Evolutionary conservation across 352 stramenopile genomes (phyloP), one percentile per base, ranked within the genome.

Genomic region (Stephanocyclus meneghinianus): DNA sequence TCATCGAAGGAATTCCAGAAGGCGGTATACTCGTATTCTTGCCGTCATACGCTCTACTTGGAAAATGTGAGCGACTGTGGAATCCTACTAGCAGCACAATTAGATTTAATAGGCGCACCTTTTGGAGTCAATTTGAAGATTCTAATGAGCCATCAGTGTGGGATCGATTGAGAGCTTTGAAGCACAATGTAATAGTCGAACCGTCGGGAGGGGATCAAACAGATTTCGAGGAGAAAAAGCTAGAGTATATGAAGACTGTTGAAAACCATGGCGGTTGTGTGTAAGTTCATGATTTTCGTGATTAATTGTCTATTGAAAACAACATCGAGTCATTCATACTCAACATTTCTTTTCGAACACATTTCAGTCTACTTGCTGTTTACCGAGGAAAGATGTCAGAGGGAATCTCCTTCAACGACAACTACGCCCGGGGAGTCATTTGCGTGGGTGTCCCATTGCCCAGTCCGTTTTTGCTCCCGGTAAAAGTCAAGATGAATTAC

Each of bases 381-480:
- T 93, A 85, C 70, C 71, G 87, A 47, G 87, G 87, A 4, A 93
- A 93, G 48, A 92, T 92, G 87, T 66, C 57, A 42, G 87, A 93
- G 63, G 87, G 87, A 11, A 90, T 93, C 44, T 83, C 61, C 10
- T 93, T 93, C 57, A 91, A 93, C 77, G 87, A 93, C 59, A 82
- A 90, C 44, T 83, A 89, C 80, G 85, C 88, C 13, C 55, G 88
- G 18, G 81, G 65, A 44, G 85, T 91, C 11, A 84, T 90, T 76
- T 91, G 84, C 53, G 57, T 92, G 64, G 87, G 87, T 45, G 5
- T 91, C 18, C 88, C 86, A 42, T 84, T 83, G 55, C 88, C 88
- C 21, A 89, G 65, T 64, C 44, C 44, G 10, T 76, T 68, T 18
- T 64, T 71, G 32, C 50, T 85, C 6, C 51, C 76, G 11, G 78